Evolutionary conservation across 2,329 filamentous ascomycete genomes (phyloP), one percentile per base, ranked within the genome.

Genomic region (Aspergillus niger): DNA sequence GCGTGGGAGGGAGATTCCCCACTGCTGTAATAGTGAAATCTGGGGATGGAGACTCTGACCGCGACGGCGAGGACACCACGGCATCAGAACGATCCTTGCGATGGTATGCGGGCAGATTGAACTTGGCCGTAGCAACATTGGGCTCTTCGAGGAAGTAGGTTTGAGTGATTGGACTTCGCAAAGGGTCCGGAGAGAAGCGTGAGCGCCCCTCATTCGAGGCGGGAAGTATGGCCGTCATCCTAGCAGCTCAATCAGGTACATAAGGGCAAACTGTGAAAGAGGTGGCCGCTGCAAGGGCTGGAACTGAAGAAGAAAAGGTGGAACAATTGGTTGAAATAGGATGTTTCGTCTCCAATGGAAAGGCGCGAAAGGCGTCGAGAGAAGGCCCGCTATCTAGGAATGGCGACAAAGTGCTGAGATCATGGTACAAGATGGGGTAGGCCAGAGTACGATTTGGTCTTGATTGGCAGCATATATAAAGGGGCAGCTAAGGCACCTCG

Each of bases 11-110:
- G 3, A 71, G 65, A 57, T 70, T 66, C 5, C 69, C 69, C 3
- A 72, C 70, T 24, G 67, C 62, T 10, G 71, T 67, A 24, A 70
- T 71, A 3, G 69, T 68, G 62, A 76, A 70, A 41, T 67, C 71
- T 6, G 78, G 74, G 17, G 77, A 80, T 10, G 77, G 70, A 2
- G 73, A 70, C 5, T 71, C 67, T 20, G 77, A 76, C 11, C 77
- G 78, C 5, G 73, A 66, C 3, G 70, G 59, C 2, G 77, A 75
- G 8, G 74, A 72, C 13, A 74, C 58, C 38, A 70, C 54, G 13
- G 70, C 67, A 56, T 67, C 69, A 43, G 67, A 63, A 50, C 66
- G 69, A 17, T 70, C 67, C 32, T 60, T 66, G 48, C 64, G 51
- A 17, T 66, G 63, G 62, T 66, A 70, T 13, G 67, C 68, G 61